These are phyloP conservation scores for Dendrocalamus latiflorus DNA, from an alignment of 202 grass and related monocot genomes.

Conservation along the genomic window DNA sequence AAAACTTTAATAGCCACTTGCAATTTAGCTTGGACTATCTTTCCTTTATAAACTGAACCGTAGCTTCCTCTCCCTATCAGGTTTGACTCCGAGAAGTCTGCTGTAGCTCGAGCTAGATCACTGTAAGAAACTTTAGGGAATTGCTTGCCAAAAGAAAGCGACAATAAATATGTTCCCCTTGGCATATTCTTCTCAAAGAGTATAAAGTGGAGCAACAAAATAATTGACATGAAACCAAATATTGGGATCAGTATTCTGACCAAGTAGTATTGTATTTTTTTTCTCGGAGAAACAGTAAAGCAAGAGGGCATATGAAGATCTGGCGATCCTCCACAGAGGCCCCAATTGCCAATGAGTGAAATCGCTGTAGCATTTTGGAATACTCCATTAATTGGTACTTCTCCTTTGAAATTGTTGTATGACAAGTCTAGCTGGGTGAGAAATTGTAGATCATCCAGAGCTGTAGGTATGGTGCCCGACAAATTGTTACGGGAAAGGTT, in stretches of 20 bases:
- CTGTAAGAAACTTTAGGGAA: too few species aligned
- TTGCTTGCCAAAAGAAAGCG: neutral
- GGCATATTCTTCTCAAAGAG: neutral
- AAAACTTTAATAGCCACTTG: neutral
- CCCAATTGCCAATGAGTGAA: neutral
- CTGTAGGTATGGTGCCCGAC: neutral
- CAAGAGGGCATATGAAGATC: neutral
- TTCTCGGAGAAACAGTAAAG: neutral
- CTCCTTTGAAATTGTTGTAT: conserved; percentile 5
- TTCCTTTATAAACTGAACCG: too few species aligned
- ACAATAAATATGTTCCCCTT: neutral
- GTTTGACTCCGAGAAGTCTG: too few species aligned
- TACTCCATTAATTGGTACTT: neutral
- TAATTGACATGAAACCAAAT: neutral
- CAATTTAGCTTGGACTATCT: too few species aligned
- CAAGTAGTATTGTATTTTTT: too few species aligned
- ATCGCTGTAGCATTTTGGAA: conserved; percentile 23
- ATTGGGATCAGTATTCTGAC: neutral
- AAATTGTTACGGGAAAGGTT: neutral
- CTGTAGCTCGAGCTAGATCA: too few species aligned
- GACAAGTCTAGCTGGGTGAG: too few species aligned
- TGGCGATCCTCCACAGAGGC: neutral
- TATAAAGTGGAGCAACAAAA: neutral
- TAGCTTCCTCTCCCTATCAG: too few species aligned
- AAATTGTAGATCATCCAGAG: neutral